Evolutionary conservation across 805 yeast species (phyloP), one percentile per base, ranked within the genome.

Genomic region (Pichia deserticola): DNA sequence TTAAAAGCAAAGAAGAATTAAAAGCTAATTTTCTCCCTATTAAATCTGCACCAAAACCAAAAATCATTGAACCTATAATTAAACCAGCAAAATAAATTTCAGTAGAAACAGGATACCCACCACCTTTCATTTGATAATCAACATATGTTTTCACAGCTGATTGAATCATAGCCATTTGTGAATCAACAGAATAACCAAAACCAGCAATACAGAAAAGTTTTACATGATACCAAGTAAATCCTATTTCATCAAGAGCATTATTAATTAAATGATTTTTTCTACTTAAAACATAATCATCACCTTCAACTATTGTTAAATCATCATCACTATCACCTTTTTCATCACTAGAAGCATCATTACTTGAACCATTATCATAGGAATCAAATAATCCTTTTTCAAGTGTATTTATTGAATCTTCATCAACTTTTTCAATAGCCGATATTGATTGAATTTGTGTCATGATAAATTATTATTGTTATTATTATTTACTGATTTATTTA

Each of bases 211-310:
- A 67, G 59, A 78, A 77, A 11, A 75, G 60, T 57, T 74, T 70
- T 50, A 69, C 64, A 52, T 78, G 82, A 55, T 73, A 76, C 69
- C 75, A 71, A 1, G 84, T 78, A 64, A 79, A 76, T 0, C 84
- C 84, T 48, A 79, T 76, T 55, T 79, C 80, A 57, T 79, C 82
- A 50, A 79, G 66, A 25, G 84, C 81, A 50, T 75, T 62, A 60
- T 78, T 77, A 45, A 78, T 64, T 11, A 78, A 60, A 42, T 61
- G 64, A 59, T 76, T 72, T 52, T 76, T 76, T 40, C 59, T 59
- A 27, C 64, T 56, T 42, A 75, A 57, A 4, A 66, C 71, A 7
- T 53, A 54, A 30, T 30, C 32, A 30, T 4, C 9, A 30, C 32
- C 32, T 3, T 30, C 32, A 30, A 30, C 32, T 3, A 30, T 30